Evolutionary conservation across 148 eudicot genomes (phyloP).

Genomic region (Heliamphora exappendiculata): DNA sequence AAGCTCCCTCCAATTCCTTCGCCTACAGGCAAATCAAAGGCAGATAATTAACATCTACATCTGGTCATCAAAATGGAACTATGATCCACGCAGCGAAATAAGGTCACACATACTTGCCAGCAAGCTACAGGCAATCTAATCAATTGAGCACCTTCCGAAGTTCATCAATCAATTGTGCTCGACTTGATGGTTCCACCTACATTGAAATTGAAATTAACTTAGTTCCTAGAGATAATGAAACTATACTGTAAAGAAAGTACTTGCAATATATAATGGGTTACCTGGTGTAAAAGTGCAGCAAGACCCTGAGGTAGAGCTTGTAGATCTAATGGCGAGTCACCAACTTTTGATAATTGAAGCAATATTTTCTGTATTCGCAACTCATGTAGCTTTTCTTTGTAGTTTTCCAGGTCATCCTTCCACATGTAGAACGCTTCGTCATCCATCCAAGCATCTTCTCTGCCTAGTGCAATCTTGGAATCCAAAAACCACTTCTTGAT

Average conservation of each 20-base stretch:
- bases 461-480: constrained; percentile 34
- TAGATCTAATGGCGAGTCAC: constrained; percentile 58
- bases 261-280: constrained; percentile 14
- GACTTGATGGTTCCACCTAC: constrained; percentile 62
- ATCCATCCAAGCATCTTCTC: constrained; percentile 48
- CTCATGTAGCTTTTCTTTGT: constrained; percentile 58
- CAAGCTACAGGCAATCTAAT: neutral
- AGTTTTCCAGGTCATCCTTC: constrained; percentile 57
- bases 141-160: constrained; percentile 52
- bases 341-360: constrained; percentile 53
- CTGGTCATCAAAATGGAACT: neutral
- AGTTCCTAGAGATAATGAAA: neutral
- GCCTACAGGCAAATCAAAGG: neutral
- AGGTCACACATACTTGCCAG: neutral
- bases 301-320: constrained; percentile 77
- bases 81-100: neutral
- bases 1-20: neutral
- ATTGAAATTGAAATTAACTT: constrained; percentile 2
- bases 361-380: constrained; percentile 62
- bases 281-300: constrained; percentile 75
- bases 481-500: constrained; percentile 71
- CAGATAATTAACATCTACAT: neutral
- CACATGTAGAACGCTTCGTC: constrained; percentile 72
- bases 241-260: neutral
- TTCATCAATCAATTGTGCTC: constrained; percentile 49